A percentile compares a stretch with the other conserved stretches of the same genome.
Evolutionary conservation across 495 filamentous ascomycete species (phyloP).

Genomic region (Neurospora sp.): DNA sequence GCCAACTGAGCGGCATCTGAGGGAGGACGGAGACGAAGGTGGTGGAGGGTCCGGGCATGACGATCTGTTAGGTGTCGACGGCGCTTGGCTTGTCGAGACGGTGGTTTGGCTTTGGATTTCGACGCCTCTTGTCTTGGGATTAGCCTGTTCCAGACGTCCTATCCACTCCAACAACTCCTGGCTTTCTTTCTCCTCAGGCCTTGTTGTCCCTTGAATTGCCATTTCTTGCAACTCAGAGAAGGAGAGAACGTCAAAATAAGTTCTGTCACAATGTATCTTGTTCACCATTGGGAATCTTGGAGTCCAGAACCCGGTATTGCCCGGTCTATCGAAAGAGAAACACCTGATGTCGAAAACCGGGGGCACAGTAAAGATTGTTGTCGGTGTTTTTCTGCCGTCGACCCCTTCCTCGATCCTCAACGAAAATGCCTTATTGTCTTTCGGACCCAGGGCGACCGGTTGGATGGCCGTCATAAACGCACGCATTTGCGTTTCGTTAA

Average conservation of each 20-base stretch:
- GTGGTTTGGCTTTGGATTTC: slow-evolving; percentile 11
- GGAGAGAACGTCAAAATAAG: slow-evolving; percentile 29
- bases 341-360: slow-evolving; percentile 38
- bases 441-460: slow-evolving; percentile 18
- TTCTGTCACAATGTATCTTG: slow-evolving; percentile 39
- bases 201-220: slow-evolving; percentile 31
- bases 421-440: slow-evolving; percentile 20
- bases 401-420: slow-evolving; percentile 22
- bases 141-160: slow-evolving; percentile 40
- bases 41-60: background rate
- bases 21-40: background rate
- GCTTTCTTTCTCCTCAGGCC: slow-evolving; percentile 34
- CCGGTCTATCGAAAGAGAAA: slow-evolving; percentile 35
- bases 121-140: slow-evolving; percentile 20
- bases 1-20: background rate
- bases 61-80: slow-evolving; percentile 1
- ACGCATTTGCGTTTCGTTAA: slow-evolving; percentile 26
- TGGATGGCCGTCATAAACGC: slow-evolving; percentile 25
- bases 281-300: slow-evolving; percentile 35
- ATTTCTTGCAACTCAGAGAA: slow-evolving; percentile 36
- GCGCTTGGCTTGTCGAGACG: slow-evolving; percentile 3
- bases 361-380: slow-evolving; percentile 28
- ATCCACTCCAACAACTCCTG: slow-evolving; percentile 46
- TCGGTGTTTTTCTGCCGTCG: slow-evolving; percentile 25
- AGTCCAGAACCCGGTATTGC: slow-evolving; percentile 36